phyloP scores from a whole-genome alignment of 1,284 basidiomycete species.

The Hypsizygus ulmarius region DNA sequence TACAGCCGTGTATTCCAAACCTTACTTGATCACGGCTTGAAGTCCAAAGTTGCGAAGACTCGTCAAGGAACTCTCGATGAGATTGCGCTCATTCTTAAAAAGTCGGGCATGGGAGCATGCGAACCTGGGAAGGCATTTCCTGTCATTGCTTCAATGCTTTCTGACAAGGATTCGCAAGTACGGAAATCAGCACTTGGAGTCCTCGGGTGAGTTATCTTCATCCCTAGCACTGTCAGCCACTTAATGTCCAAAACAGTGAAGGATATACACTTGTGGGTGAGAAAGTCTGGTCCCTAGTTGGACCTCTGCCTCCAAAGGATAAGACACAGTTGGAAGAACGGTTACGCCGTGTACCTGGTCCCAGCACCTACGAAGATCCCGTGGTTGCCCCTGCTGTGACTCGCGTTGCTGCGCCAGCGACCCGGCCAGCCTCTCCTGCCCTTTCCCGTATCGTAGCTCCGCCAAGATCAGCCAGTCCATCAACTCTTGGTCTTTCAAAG shows the following conservation, averaged over 20 bases:
- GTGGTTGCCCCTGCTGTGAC: constrained; percentile 39
- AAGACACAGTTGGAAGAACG: constrained; percentile 91
- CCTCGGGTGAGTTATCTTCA: constrained; percentile 52
- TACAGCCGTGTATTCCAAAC: constrained; percentile 89
- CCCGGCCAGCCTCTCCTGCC: constrained; percentile 57
- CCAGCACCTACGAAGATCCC: constrained; percentile 46
- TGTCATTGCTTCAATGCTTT: constrained; percentile 75
- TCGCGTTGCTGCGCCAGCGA: constrained; percentile 48
- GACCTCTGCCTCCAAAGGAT: constrained; percentile 78
- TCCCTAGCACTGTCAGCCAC: constrained; percentile 3
- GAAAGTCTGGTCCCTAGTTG: constrained; percentile 80
- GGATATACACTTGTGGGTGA: constrained; percentile 84
- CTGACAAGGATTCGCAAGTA: constrained; percentile 85
- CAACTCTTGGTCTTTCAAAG: constrained; percentile 48
- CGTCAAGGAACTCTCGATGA: constrained; percentile 86
- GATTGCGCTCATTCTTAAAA: constrained; percentile 73
- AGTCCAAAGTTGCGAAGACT: constrained; percentile 88
- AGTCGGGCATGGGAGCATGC: constrained; percentile 81
- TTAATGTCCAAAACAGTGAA: constrained; percentile 49
- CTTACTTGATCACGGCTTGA: constrained; percentile 82
- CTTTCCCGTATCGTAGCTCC: constrained; percentile 43
- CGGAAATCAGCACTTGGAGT: constrained; percentile 80
- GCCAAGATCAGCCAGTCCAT: constrained; percentile 66
- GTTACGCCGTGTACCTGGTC: constrained; percentile 75
- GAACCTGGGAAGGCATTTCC: constrained; percentile 81